Conservation (phyloP, 2,329 filamentous ascomycete species). For the Sphaerostilbella broomeana region DNA sequence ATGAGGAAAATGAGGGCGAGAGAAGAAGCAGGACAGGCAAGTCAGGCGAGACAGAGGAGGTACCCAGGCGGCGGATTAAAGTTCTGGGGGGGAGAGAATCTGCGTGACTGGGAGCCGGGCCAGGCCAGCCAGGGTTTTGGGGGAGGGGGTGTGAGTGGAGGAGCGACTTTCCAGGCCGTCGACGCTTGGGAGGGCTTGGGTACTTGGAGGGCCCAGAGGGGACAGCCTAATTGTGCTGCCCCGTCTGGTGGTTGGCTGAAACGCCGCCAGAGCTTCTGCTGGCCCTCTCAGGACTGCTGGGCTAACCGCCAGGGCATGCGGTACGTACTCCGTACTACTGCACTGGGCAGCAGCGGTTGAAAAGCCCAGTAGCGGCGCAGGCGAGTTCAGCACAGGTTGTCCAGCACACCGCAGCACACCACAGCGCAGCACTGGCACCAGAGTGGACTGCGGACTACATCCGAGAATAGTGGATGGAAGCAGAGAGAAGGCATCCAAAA, state of each 20-base stretch:
- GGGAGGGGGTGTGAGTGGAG: not conserved
- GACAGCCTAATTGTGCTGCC: slow-evolving; percentile 9
- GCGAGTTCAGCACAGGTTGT: too few relatives aligned
- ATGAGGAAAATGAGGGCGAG: slow-evolving; percentile 8
- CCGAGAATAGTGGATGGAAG: too few relatives aligned
- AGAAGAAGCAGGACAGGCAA: slow-evolving; percentile 6
- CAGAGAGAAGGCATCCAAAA: too few relatives aligned
- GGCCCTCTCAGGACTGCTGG: not conserved
- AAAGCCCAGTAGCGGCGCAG: too few relatives aligned
- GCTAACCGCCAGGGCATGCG: not conserved
- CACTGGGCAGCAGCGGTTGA: too few relatives aligned
- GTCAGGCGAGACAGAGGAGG: slow-evolving; percentile 3
- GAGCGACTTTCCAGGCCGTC: too few relatives aligned
- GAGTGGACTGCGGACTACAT: too few relatives aligned
- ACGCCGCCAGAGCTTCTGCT: slow-evolving; percentile 14
- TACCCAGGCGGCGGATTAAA: slow-evolving; percentile 10
- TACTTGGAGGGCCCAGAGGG: not conserved
- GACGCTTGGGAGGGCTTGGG: not conserved
- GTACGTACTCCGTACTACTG: slow-evolving; percentile 10
- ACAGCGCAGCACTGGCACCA: too few relatives aligned
- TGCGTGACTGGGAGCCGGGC: slow-evolving; percentile 3
- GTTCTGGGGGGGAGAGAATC: slow-evolving; percentile 9
- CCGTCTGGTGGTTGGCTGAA: slow-evolving; percentile 17
- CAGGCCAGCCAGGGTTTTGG: slow-evolving; percentile 1
- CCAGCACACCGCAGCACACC: too few relatives aligned